Percentiles rank a stretch among this genome's conserved stretches.
phyloP scores from a whole-genome alignment of 352 stramenopile genomes.

The Pythium coloratum region DNA sequence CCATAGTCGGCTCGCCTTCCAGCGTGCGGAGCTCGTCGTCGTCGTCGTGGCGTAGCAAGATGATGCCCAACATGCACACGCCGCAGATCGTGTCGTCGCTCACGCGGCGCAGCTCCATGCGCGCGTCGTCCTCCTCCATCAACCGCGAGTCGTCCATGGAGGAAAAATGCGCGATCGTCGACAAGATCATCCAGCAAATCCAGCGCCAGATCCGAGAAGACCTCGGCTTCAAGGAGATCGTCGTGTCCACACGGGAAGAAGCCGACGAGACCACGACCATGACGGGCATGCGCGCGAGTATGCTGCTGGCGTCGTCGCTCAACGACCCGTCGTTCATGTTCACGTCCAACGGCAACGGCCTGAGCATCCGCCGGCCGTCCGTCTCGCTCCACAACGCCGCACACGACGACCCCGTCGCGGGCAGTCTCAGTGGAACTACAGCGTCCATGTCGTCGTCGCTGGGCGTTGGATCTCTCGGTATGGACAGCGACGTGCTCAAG shows the following conservation, averaged over 20 bases:
- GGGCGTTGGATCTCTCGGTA: no score
- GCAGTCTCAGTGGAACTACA: background rate
- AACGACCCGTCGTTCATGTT: conserved; percentile 20
- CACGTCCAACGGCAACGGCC: background rate
- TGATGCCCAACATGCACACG: conserved; percentile 42
- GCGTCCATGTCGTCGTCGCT: background rate
- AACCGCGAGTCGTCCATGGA: conserved; percentile 46
- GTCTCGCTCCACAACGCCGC: background rate
- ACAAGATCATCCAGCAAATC: conserved; percentile 67
- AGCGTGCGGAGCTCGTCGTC: conserved; percentile 13
- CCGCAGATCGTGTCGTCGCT: conserved; percentile 38
- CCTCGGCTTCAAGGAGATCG: conserved; percentile 65
- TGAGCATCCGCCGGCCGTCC: background rate
- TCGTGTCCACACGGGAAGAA: conserved; percentile 52
- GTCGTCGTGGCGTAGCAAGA: conserved; percentile 26
- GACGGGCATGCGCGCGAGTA: conserved; percentile 25
- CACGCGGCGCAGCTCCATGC: conserved; percentile 38
- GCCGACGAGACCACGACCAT: conserved; percentile 38
- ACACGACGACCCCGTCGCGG: background rate
- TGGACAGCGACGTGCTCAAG: conserved; percentile 15
- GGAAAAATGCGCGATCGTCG: conserved; percentile 59
- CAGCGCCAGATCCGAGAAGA: conserved; percentile 59
- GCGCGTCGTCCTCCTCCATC: conserved; percentile 26
- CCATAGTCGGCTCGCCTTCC: conserved; percentile 20
- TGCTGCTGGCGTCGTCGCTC: conserved; percentile 22